phyloP scores from a whole-genome alignment of 2,329 filamentous ascomycete species.

The Fusarium sp. region DNA sequence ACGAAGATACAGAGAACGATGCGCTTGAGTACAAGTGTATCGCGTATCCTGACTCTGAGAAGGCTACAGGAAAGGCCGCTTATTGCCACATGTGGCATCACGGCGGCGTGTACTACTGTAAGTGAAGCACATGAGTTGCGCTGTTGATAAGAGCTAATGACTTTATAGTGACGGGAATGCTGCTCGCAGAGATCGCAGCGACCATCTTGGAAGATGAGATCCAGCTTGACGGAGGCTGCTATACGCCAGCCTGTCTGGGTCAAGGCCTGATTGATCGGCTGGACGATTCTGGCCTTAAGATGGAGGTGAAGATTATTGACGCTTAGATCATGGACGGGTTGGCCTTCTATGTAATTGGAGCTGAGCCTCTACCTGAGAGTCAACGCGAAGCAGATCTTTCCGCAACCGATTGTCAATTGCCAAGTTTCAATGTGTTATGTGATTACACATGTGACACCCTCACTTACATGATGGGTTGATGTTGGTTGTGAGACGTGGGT shows the following conservation, averaged over 20 bases:
- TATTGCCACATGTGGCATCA: conserved; percentile 62
- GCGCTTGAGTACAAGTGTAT: conserved; percentile 69
- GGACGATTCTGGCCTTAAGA: conserved; percentile 66
- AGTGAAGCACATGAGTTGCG: conserved; percentile 45
- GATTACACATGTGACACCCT: not conserved
- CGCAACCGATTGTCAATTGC: not conserved
- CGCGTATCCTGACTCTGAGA: conserved; percentile 65
- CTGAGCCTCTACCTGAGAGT: not conserved
- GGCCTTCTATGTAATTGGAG: not conserved
- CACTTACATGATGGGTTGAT: not conserved
- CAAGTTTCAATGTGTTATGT: not conserved
- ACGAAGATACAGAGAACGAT: conserved; percentile 64
- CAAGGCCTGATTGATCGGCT: conserved; percentile 71
- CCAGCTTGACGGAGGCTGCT: conserved; percentile 68
- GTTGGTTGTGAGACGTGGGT: not conserved
- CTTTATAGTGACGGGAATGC: conserved; percentile 67
- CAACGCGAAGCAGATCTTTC: not conserved
- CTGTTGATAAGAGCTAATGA: conserved; percentile 3
- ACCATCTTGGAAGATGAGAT: conserved; percentile 70
- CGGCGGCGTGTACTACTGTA: conserved; percentile 71
- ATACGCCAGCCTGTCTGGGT: conserved; percentile 76
- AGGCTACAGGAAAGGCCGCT: conserved; percentile 56
- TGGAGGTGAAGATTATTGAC: conserved; percentile 60
- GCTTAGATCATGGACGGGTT: conserved; percentile 6
- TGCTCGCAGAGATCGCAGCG: conserved; percentile 69